Evolutionary conservation across 768 basidiomycete species (phyloP), one percentile per base, ranked within the genome.

Genomic region (Suillus clintonianus): DNA sequence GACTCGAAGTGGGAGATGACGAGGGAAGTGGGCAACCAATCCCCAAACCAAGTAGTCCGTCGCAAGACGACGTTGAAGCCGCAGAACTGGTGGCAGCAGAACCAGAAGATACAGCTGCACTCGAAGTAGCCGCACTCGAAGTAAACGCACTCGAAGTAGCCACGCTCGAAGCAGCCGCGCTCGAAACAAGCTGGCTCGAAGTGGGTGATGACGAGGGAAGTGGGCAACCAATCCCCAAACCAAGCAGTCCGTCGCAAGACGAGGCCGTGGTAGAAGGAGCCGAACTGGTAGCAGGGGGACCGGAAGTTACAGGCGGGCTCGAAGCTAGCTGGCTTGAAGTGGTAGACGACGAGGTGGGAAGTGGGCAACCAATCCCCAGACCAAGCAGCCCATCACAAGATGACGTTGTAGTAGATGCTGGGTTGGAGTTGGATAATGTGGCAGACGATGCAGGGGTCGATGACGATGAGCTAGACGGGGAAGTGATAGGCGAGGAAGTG

Each of bases 21-120:
- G 42, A 30, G 39, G 62, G 24, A 3, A 62, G 24, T 15, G 66
- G 17, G 48, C 69, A 74, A 30, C 65, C 71, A 27, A 66, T 2
- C 17, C 60, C 65, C 22, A 70, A 56, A 6, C 67, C 73, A 30
- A 74, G 56, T 1, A 72, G 41, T 1, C 67, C 73, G 22, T 17
- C 27, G 32, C 51, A 53, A 34, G 10, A 11, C 37, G 37, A 11
- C 2, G 37, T 37, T 3, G 37, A 11, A 37, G 37, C 37, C 9
- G 37, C 37, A 10, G 37, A 37, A 37, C 37, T 37, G 11, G 11
- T 37, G 37, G 37, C 11, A 37, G 37, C 10, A 37, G 37, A 10
- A 37, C 37, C 37, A 37, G 37, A 37, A 37, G 37, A 1, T 11
- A 11, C 37, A 37, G 11, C 10, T 1, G 11, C 8, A 3, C 37